These are phyloP conservation scores for Forsythia suspensa DNA, from an alignment of 257 asterid species.

Conservation along the genomic window DNA sequence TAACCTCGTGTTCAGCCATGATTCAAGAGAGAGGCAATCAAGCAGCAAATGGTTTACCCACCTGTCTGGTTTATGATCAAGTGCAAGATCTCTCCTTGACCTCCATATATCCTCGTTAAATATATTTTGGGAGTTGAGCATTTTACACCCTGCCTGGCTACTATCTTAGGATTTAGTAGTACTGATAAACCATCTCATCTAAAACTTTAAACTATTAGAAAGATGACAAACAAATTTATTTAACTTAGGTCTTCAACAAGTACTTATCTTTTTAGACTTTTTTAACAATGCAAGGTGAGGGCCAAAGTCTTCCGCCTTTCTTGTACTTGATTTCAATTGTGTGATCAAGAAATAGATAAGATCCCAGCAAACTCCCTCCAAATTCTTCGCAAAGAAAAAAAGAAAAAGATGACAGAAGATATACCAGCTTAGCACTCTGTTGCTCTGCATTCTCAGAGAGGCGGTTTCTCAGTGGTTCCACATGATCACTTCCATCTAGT, in stretches of 20 bases:
- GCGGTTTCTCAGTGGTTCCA: slow-evolving; percentile 90
- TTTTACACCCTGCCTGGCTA: background rate
- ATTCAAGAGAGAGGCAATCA: background rate
- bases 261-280: background rate
- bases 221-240: background rate
- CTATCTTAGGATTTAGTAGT: background rate
- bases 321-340: background rate
- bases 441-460: slow-evolving; percentile 85
- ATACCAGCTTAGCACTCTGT: slow-evolving; percentile 82
- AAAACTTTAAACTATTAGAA: background rate
- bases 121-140: background rate
- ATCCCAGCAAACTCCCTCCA: background rate
- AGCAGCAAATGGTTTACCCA: background rate
- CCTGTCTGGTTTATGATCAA: background rate
- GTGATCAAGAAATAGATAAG: background rate
- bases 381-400: background rate
- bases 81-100: background rate
- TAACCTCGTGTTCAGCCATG: background rate
- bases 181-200: background rate
- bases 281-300: no score
- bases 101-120: background rate
- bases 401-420: slow-evolving; percentile 8
- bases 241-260: background rate
- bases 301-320: background rate
- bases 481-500: slow-evolving; percentile 95